A percentile compares a stretch with the other conserved stretches of the same genome.
Conservation (phyloP, 495 filamentous ascomycete genomes). For the Xylaria grammica region DNA sequence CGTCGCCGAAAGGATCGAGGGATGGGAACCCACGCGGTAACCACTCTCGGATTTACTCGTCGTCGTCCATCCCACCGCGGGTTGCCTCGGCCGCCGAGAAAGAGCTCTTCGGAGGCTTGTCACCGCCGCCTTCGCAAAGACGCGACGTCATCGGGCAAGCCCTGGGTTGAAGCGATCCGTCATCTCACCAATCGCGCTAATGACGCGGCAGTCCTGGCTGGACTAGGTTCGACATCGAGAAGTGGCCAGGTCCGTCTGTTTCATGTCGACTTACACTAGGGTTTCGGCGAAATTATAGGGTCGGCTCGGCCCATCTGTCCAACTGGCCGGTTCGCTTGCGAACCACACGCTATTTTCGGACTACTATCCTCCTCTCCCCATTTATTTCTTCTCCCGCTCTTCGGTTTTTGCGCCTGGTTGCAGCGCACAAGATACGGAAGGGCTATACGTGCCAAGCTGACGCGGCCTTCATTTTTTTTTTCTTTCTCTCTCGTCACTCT, state of each 20-base stretch:
- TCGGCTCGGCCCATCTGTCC: not conserved
- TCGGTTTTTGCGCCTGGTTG: not conserved
- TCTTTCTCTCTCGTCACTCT: not conserved
- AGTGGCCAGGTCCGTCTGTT: slow-evolving; percentile 8
- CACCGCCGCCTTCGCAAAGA: slow-evolving; percentile 45
- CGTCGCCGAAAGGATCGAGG: slow-evolving; percentile 26
- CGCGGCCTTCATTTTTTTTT: not conserved
- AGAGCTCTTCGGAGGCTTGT: slow-evolving; percentile 40
- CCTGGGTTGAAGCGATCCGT: slow-evolving; percentile 39
- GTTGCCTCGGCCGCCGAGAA: slow-evolving; percentile 43
- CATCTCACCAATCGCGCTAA: not conserved
- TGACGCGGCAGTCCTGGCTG: slow-evolving; percentile 1
- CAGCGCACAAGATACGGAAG: not conserved
- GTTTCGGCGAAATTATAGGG: not conserved
- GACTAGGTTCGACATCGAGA: slow-evolving; percentile 3
- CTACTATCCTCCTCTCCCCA: not conserved
- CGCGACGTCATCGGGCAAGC: slow-evolving; percentile 48
- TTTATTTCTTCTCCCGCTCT: not conserved
- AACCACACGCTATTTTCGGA: not conserved
- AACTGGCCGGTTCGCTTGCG: not conserved
- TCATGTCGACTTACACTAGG: not conserved
- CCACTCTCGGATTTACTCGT: slow-evolving; percentile 47
- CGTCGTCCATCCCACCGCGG: slow-evolving; percentile 46
- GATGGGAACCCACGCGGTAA: slow-evolving; percentile 19
- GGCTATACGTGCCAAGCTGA: not conserved